phyloP scores from a whole-genome alignment of 768 basidiomycete genomes.

The Pholiota molesta region DNA sequence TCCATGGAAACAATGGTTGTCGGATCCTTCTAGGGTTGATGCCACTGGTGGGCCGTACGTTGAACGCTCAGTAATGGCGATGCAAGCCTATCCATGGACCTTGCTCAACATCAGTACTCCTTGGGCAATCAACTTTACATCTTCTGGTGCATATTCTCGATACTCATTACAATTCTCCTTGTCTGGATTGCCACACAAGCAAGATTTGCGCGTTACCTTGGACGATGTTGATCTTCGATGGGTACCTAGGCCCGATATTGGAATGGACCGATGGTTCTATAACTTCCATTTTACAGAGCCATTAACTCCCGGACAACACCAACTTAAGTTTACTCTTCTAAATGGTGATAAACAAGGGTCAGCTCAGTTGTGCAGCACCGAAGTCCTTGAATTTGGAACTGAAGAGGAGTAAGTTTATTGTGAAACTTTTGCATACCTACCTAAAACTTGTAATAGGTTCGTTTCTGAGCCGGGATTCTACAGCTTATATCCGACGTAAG shows the following conservation, averaged over 20 bases:
- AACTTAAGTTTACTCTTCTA: slow-evolving; percentile 58
- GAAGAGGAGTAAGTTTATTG: slow-evolving; percentile 52
- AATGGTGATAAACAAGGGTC: slow-evolving; percentile 49
- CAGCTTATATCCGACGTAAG: slow-evolving; percentile 75
- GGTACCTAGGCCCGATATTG: slow-evolving; percentile 57
- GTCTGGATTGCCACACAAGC: slow-evolving; percentile 61
- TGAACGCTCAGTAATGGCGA: slow-evolving; percentile 74
- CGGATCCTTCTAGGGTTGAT: slow-evolving; percentile 28
- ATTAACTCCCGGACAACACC: slow-evolving; percentile 56
- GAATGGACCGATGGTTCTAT: slow-evolving; percentile 78
- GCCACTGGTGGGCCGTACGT: slow-evolving; percentile 35
- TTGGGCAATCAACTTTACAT: slow-evolving; percentile 63
- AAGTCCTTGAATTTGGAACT: slow-evolving; percentile 73
- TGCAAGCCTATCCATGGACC: slow-evolving; percentile 79
- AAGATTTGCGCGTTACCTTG: slow-evolving; percentile 58
- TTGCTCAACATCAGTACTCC: slow-evolving; percentile 61
- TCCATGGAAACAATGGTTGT: slow-evolving; percentile 78
- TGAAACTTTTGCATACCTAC: not conserved
- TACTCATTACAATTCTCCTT: slow-evolving; percentile 72
- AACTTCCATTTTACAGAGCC: slow-evolving; percentile 48
- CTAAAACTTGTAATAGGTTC: slow-evolving; percentile 47
- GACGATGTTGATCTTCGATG: slow-evolving; percentile 66
- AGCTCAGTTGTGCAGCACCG: slow-evolving; percentile 79
- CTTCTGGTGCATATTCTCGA: slow-evolving; percentile 64
- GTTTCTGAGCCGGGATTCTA: slow-evolving; percentile 58